Conservation (phyloP, 2,329 filamentous ascomycete species). For the Elsinoe perseae region DNA sequence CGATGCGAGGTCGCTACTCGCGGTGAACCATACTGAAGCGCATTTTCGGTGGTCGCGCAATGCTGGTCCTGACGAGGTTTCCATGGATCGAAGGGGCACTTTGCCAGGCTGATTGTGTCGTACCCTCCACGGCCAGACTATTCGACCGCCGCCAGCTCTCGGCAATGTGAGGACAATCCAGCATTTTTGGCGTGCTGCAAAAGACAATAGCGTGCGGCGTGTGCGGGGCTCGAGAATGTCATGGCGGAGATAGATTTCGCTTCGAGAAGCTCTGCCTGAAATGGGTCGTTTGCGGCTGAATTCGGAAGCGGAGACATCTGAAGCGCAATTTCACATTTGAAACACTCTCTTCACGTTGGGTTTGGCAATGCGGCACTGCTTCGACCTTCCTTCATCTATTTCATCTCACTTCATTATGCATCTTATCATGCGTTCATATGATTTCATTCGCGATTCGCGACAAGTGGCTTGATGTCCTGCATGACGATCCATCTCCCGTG, state of each 20-base stretch:
- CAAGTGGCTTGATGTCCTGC: constrained; percentile 3
- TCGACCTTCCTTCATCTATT: constrained; percentile 1
- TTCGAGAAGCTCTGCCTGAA: neutral
- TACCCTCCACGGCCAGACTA: too few species aligned
- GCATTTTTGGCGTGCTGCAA: neutral
- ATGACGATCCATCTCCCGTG: neutral
- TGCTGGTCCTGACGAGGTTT: too few species aligned
- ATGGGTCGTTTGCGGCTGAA: neutral
- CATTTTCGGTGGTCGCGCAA: too few species aligned
- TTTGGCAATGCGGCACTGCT: neutral
- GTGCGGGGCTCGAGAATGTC: neutral
- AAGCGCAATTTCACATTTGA: constrained; percentile 9
- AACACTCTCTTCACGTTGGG: neutral
- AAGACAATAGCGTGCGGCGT: neutral
- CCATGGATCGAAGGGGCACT: too few species aligned
- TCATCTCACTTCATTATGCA: neutral
- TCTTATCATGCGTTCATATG: neutral
- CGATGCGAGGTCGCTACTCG: too few species aligned
- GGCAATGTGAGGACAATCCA: too few species aligned
- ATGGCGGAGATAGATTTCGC: neutral
- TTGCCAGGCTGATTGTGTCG: too few species aligned
- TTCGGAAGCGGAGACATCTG: neutral
- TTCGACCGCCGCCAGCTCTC: too few species aligned
- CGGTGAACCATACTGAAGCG: too few species aligned
- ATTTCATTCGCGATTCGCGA: neutral